These are phyloP conservation scores for Quillaja saponaria DNA, from an alignment of 306 rosid species.

Conservation along the genomic window DNA sequence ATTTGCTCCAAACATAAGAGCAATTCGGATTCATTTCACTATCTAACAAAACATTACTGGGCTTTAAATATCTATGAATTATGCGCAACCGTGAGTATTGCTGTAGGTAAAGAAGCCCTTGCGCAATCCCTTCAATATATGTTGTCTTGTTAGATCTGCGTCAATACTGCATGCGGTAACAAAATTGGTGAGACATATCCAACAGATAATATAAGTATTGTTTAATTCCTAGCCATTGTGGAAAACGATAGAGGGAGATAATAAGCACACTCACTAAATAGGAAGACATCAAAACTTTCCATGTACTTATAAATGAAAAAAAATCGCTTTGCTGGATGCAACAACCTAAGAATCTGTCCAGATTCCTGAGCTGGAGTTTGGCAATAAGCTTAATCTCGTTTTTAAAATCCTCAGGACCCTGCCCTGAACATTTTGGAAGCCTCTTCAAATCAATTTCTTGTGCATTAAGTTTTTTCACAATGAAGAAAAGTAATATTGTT, in stretches of 20 bases:
- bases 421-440: slow-evolving; percentile 28
- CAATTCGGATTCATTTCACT: slow-evolving; percentile 40
- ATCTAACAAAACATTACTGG: slow-evolving; percentile 15
- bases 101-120: slow-evolving; percentile 23
- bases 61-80: slow-evolving; percentile 14
- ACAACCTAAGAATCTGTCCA: slow-evolving; percentile 17
- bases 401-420: slow-evolving; percentile 24
- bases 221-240: not conserved
- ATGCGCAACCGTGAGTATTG: slow-evolving; percentile 6
- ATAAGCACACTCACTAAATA: not conserved
- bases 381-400: slow-evolving; percentile 31
- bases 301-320: slow-evolving; percentile 16
- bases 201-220: not conserved
- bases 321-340: slow-evolving; percentile 22
- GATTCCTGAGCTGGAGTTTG: slow-evolving; percentile 32
- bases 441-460: slow-evolving; percentile 29
- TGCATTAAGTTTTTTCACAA: too few relatives aligned
- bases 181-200: not conserved
- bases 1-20: slow-evolving; percentile 22
- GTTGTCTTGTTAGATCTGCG: not conserved
- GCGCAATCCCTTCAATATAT: slow-evolving; percentile 9
- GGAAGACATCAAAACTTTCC: slow-evolving; percentile 24
- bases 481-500: too few relatives aligned
- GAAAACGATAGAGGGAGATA: not conserved
- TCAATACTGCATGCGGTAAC: not conserved